phyloP scores from a whole-genome alignment of 164 flowering plant genomes.

The Annona squamosa region DNA sequence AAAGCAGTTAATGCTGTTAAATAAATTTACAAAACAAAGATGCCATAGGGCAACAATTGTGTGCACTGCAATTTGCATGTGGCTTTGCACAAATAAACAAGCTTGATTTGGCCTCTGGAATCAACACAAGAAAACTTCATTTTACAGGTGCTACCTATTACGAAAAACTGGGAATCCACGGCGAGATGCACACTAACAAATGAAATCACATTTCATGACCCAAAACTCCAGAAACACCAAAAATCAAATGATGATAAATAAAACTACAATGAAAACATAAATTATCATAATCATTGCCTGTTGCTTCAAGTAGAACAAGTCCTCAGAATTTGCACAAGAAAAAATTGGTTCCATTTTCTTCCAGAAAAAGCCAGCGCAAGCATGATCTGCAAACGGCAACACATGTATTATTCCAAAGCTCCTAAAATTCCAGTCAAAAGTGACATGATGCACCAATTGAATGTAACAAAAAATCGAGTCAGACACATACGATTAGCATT shows the following conservation, averaged over 20 bases:
- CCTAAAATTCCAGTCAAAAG: not conserved
- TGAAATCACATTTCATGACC: not conserved
- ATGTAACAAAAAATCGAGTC: not conserved
- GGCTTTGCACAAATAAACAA: not conserved
- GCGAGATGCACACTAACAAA: not conserved
- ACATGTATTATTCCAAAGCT: not conserved
- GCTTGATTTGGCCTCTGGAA: not conserved
- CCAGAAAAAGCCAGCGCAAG: conserved; percentile 67
- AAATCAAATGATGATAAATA: too few relatives aligned
- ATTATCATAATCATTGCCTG: conserved; percentile 34
- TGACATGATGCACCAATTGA: not conserved
- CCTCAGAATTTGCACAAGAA: conserved; percentile 40
- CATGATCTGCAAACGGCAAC: conserved; percentile 34
- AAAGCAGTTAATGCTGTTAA: not conserved
- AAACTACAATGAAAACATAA: too few relatives aligned
- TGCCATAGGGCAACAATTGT: not conserved
- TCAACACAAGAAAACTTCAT: not conserved
- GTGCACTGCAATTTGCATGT: not conserved
- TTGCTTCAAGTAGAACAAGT: conserved; percentile 43
- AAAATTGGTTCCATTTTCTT: conserved; percentile 58
- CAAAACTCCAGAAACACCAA: not conserved
- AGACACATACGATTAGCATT: conserved; percentile 38
- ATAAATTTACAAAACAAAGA: not conserved
- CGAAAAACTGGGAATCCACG: not conserved
- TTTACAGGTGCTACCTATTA: not conserved